Evolutionary conservation across 2,329 filamentous ascomycete genomes (phyloP), one percentile per base, ranked within the genome.

Genomic region (Xylaria polymorpha): DNA sequence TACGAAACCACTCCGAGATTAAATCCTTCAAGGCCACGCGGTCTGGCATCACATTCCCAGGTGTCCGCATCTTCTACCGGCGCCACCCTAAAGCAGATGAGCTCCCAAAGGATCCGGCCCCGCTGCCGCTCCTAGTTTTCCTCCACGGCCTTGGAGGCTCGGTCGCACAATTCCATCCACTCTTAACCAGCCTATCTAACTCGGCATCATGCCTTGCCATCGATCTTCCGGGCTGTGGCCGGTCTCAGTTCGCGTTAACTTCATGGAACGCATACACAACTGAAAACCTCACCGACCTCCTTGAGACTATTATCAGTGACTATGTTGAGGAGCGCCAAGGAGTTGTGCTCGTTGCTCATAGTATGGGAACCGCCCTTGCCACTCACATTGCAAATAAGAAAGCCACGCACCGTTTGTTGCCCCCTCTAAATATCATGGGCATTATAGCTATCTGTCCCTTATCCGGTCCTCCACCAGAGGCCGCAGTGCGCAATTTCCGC

Each of bases 71-170:
- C 51, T 98, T 98, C 80, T 94, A 92, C 81, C 88, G 91, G 66
- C 88, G 88, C 64, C 96, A 98, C 80, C 87, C 90, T 22, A 94
- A 98, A 77, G 89, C 91, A n/a, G 88, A 90, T 68, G 92, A 96
- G 79, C 85, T 98, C 4, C 94, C 93, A 2, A 86, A 84, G 50
- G 85, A 90, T 70, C 92, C 93, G 1, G 86, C 87, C 0, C 90
- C 92, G 0, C 82, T 98, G 12, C 96, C 96, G 1, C 83, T 99
- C 10, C 83, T 98, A 3, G 94, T 98, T 51, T 97, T 97, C 77
- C 85, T 98, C 66, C 96, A 98, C 77, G 96, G 96, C 1, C 86
- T 98, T 10, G 96, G 95, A n/a, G 96, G 96, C 58, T 97, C 93
- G 0, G 87, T 94, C 29, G 91, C 94, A 12, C 96, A 98, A 77